Evolutionary conservation across 345 rosid species (phyloP).

Genomic region (Cardiospermum halicacabum): DNA sequence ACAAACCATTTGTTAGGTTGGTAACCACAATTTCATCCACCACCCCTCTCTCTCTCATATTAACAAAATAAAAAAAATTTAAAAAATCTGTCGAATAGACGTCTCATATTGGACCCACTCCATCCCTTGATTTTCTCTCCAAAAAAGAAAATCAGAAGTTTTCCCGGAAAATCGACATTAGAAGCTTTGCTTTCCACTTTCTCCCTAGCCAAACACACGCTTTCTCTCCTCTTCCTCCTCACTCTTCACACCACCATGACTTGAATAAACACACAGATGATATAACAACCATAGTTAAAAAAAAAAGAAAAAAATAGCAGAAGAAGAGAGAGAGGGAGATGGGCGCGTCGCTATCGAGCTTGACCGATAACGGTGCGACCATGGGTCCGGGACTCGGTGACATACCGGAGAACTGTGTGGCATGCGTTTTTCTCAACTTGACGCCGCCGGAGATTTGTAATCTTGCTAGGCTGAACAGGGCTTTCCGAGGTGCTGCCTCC

Average conservation of each 20-base stretch:
- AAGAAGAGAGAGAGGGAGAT: conserved; percentile 18
- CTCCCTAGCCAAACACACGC: not conserved
- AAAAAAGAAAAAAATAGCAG: not conserved
- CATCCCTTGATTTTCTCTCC: too few relatives aligned
- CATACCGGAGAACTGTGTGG: conserved; percentile 93
- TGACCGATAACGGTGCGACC: conserved; percentile 52
- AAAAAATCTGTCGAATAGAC: too few relatives aligned
- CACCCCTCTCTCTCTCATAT: too few relatives aligned
- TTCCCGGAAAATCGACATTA: conserved; percentile 13
- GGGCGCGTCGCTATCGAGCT: conserved; percentile 86
- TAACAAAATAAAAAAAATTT: too few relatives aligned
- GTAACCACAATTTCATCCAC: too few relatives aligned
- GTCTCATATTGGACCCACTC: too few relatives aligned
- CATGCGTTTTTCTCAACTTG: conserved; percentile 72
- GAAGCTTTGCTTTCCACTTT: not conserved
- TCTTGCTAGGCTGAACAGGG: conserved; percentile 68
- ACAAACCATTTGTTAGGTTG: too few relatives aligned
- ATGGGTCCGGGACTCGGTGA: conserved; percentile 73
- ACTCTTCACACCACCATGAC: not conserved
- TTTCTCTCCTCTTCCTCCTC: not conserved
- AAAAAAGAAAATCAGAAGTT: not conserved
- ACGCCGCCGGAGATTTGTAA: conserved; percentile 98
- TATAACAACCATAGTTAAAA: not conserved
- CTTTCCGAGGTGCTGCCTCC: conserved; percentile 89
- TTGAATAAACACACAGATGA: not conserved